Percentiles rank a stretch among this genome's conserved stretches.
Evolutionary conservation across 2,329 filamentous ascomycete genomes (phyloP).

Genomic region (Monosporascus ibericus): DNA sequence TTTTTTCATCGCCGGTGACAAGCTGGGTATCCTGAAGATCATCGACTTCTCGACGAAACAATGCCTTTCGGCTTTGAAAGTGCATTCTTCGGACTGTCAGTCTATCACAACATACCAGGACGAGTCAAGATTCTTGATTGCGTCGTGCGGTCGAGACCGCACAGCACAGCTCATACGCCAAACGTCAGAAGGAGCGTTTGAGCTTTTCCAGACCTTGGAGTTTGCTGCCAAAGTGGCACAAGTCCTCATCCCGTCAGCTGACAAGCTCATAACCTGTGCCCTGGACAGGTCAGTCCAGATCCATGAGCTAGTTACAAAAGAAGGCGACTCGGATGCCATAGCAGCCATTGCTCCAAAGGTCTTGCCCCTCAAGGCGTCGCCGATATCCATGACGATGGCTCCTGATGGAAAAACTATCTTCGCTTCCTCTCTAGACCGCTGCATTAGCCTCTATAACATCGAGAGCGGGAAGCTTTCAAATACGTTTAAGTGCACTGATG

Average conservation of each 20-base stretch:
- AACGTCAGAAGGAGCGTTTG: constrained; percentile 51
- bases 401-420: constrained; percentile 54
- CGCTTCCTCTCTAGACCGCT: constrained; percentile 55
- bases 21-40: constrained; percentile 72
- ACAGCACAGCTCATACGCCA: constrained; percentile 85
- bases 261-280: constrained; percentile 78
- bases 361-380: constrained; percentile 79
- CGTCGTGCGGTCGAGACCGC: constrained; percentile 79
- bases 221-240: constrained; percentile 81
- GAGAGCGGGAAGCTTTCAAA: constrained; percentile 62
- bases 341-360: constrained; percentile 73
- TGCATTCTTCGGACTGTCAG: constrained; percentile 79
- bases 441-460: constrained; percentile 56
- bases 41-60: constrained; percentile 57
- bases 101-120: constrained; percentile 69
- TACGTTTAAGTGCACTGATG: constrained; percentile 78
- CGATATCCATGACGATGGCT: constrained; percentile 73
- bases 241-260: constrained; percentile 65
- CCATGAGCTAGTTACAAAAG: constrained; percentile 68
- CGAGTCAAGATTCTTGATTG: constrained; percentile 59
- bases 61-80: constrained; percentile 68
- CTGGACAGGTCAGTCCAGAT: constrained; percentile 82
- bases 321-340: constrained; percentile 56
- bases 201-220: constrained; percentile 86
- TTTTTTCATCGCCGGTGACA: constrained; percentile 77